Percentiles rank a stretch among this genome's conserved stretches.
Conservation (phyloP, 208 protist genomes). For the Acanthamoeba comandoni region DNA sequence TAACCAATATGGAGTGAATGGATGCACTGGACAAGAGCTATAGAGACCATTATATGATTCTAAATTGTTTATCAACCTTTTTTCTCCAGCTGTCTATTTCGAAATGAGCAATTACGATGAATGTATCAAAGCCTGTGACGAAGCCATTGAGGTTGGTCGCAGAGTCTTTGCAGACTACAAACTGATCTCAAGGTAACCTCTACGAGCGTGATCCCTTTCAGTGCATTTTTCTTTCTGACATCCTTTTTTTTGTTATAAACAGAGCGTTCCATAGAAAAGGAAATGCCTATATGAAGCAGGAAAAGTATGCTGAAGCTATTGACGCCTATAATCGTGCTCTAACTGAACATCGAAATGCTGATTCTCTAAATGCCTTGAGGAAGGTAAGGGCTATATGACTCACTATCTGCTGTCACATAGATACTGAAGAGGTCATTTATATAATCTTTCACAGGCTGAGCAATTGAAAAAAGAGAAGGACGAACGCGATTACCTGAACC, state of each 20-base stretch:
- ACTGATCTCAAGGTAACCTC: slow-evolving; percentile 89
- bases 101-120: slow-evolving; percentile 94
- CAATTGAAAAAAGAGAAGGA: slow-evolving; percentile 80
- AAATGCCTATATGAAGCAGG: slow-evolving; percentile 93
- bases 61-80: no score
- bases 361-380: slow-evolving; percentile 84
- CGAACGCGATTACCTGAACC: slow-evolving; percentile 93
- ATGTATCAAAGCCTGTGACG: slow-evolving; percentile 92
- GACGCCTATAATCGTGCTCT: slow-evolving; percentile 91
- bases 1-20: no score
- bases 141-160: slow-evolving; percentile 89
- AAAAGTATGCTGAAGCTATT: slow-evolving; percentile 95
- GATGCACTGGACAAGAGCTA: no score
- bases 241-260: no score
- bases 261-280: slow-evolving; percentile 93
- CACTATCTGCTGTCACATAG: no score
- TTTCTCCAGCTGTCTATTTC: slow-evolving; percentile 92
- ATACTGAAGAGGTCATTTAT: no score
- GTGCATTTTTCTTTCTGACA: not conserved
- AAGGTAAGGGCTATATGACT: no score
- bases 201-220: no score
- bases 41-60: no score
- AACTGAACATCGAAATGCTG: slow-evolving; percentile 93
- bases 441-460: slow-evolving; percentile 31
- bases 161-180: slow-evolving; percentile 92